Conservation (phyloP, 768 basidiomycete species). For the Megacollybia marginata region DNA sequence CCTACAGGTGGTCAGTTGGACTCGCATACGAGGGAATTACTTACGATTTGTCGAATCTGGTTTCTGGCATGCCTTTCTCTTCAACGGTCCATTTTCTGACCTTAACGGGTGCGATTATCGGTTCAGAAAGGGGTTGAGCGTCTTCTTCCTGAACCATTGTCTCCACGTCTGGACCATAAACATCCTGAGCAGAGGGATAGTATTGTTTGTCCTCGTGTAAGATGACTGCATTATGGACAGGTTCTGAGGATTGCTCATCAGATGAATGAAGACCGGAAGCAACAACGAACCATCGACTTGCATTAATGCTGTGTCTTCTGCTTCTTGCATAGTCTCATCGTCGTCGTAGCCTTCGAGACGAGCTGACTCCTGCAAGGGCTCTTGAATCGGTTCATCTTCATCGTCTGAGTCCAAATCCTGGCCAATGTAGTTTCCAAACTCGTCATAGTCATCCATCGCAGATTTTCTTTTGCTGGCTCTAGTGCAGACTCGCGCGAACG, state of each 20-base stretch:
- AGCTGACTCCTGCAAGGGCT: constrained; percentile 32
- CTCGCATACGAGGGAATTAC: constrained; percentile 16
- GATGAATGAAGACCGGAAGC: neutral
- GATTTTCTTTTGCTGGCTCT: neutral
- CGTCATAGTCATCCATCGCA: constrained; percentile 75
- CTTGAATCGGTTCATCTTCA: constrained; percentile 51
- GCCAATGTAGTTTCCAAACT: constrained; percentile 98
- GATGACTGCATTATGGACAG: constrained; percentile 73
- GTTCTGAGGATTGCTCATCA: constrained; percentile 37
- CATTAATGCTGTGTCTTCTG: constrained; percentile 66
- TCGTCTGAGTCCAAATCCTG: constrained; percentile 91
- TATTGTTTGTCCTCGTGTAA: constrained; percentile 98
- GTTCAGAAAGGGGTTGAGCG: constrained; percentile 89
- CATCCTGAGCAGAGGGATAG: constrained; percentile 86
- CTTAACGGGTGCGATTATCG: constrained; percentile 93
- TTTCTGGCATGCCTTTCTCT: constrained; percentile 93
- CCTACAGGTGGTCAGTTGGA: constrained; percentile 32
- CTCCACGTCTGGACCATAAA: constrained; percentile 93
- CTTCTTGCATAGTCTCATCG: constrained; percentile 51
- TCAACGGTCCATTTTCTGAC: constrained; percentile 91
- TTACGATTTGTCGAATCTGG: constrained; percentile 95
- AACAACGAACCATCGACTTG: constrained; percentile 65
- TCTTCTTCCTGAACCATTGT: constrained; percentile 98
- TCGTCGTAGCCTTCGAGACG: constrained; percentile 81
- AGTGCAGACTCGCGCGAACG: too few species aligned